Evolutionary conservation across 2,329 filamentous ascomycete genomes (phyloP).

Genomic region (Trichophyton verrucosum): DNA sequence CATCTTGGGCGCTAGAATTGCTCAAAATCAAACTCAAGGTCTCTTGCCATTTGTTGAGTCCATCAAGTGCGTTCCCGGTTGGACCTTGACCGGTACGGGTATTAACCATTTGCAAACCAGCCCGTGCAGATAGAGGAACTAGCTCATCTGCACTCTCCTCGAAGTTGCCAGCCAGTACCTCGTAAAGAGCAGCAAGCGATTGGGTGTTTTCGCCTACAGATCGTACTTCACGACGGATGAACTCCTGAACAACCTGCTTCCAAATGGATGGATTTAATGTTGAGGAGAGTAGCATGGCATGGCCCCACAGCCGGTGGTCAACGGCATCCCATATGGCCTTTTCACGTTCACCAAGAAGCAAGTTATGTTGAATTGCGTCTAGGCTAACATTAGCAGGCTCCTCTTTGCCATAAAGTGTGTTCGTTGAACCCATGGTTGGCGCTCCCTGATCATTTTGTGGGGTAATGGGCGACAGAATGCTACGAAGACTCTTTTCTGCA

Average conservation of each 20-base stretch:
- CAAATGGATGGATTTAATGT: slow-evolving; percentile 57
- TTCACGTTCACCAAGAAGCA: slow-evolving; percentile 73
- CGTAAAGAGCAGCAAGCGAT: slow-evolving; percentile 80
- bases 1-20: slow-evolving; percentile 74
- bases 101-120: slow-evolving; percentile 81
- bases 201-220: slow-evolving; percentile 67
- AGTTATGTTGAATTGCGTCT: slow-evolving; percentile 19
- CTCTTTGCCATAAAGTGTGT: slow-evolving; percentile 2
- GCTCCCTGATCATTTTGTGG: slow-evolving; percentile 20
- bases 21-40: slow-evolving; percentile 74
- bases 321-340: slow-evolving; percentile 88
- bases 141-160: slow-evolving; percentile 94
- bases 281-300: slow-evolving; percentile 82
- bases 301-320: slow-evolving; percentile 89
- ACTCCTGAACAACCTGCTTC: slow-evolving; percentile 89
- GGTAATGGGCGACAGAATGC: slow-evolving; percentile 55
- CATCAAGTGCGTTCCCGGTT: slow-evolving; percentile 63
- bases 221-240: slow-evolving; percentile 89
- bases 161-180: slow-evolving; percentile 83
- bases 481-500: slow-evolving; percentile 62
- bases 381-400: slow-evolving; percentile 9
- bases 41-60: slow-evolving; percentile 87
- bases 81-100: slow-evolving; percentile 48
- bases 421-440: not conserved
- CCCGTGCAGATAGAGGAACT: slow-evolving; percentile 81